Conservation (phyloP, 176 grass and related monocot species). For the Oryza glumipatula region DNA sequence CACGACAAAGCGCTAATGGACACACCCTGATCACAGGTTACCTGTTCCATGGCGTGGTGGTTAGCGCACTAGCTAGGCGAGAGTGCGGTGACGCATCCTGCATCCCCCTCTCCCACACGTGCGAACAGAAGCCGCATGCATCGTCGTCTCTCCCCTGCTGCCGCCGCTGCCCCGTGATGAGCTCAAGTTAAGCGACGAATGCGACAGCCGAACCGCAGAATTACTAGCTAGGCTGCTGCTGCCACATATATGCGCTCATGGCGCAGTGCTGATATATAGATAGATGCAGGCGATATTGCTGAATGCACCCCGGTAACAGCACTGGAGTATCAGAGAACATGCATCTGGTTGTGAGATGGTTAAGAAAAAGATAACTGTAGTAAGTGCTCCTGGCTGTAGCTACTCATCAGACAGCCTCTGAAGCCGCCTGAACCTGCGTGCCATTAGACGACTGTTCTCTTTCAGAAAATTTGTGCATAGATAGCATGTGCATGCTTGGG, state of each 20-base stretch:
- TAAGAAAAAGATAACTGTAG: not conserved
- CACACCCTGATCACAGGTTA: conserved; percentile 50
- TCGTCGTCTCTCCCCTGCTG: not conserved
- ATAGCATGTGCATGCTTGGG: not conserved
- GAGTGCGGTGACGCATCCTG: no score
- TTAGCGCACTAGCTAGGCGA: not conserved
- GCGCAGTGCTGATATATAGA: not conserved
- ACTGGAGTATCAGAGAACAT: not conserved
- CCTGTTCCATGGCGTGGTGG: conserved; percentile 37
- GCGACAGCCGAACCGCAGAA: not conserved
- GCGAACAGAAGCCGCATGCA: conserved; percentile 34
- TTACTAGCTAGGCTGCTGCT: not conserved
- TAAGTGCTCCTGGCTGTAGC: not conserved
- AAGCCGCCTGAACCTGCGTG: not conserved
- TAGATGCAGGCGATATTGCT: not conserved
- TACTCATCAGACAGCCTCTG: not conserved
- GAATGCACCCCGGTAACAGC: not conserved
- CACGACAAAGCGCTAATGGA: conserved; percentile 45
- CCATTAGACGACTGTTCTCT: not conserved
- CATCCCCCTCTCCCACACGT: conserved; percentile 9
- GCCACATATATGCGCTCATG: not conserved
- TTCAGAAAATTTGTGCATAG: not conserved
- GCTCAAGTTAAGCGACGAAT: not conserved
- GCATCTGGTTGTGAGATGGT: not conserved
- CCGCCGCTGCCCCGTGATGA: not conserved